These are phyloP conservation scores for Eragrostis nindensis DNA, from an alignment of 176 grass and related monocot genomes.

Conservation along the genomic window DNA sequence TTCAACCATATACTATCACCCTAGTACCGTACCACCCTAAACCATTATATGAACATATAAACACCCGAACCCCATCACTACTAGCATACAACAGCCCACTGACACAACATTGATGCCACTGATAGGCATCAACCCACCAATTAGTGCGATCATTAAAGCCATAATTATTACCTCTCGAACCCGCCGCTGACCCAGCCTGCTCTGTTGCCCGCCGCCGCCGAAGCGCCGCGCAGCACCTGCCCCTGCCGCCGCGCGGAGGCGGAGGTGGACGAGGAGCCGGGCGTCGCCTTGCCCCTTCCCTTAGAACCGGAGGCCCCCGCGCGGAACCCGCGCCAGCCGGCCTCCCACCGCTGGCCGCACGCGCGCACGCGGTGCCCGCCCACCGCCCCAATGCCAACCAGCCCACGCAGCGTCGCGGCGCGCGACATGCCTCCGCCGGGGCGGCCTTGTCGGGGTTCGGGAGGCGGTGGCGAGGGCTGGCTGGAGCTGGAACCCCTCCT, in stretches of 20 bases:
- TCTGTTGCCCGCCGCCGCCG: slow-evolving; percentile 22
- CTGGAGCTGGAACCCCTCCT: background rate
- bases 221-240: slow-evolving; percentile 26
- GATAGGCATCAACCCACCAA: background rate
- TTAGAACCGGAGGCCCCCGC: slow-evolving; percentile 13
- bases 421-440: slow-evolving; percentile 42
- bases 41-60: background rate
- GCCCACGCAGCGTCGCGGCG: slow-evolving; percentile 55
- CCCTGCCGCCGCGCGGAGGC: slow-evolving; percentile 18
- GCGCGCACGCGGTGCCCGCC: slow-evolving; percentile 42
- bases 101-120: background rate
- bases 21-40: too few species aligned
- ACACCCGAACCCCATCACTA: background rate
- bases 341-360: slow-evolving; percentile 43
- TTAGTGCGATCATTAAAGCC: background rate
- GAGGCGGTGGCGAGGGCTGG: background rate
- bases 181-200: slow-evolving; percentile 51
- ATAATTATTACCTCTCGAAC: slow-evolving; percentile 53
- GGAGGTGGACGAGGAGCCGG: slow-evolving; percentile 34
- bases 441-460: background rate
- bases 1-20: background rate
- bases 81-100: background rate
- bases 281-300: slow-evolving; percentile 38
- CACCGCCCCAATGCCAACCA: slow-evolving; percentile 52
- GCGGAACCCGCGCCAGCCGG: slow-evolving; percentile 48